Evolutionary conservation across 441 rosid species (phyloP).

Genomic region (Populus hybrid): DNA sequence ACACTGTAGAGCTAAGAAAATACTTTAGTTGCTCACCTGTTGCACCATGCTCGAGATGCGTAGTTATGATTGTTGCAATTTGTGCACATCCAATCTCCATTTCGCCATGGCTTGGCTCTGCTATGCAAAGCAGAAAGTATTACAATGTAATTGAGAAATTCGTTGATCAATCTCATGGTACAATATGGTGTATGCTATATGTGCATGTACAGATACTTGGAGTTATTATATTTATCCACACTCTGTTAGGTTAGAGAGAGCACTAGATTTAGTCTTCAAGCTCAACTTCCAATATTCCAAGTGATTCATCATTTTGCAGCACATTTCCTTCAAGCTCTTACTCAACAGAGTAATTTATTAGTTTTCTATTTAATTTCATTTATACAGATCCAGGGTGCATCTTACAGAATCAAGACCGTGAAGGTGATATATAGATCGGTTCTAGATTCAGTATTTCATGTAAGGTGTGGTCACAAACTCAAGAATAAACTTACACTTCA

Average conservation of each 20-base stretch:
- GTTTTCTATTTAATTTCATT: neutral
- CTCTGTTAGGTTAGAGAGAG: too few species aligned
- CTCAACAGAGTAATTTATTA: neutral
- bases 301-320: neutral
- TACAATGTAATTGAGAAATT: neutral
- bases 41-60: conserved; percentile 79
- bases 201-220: neutral
- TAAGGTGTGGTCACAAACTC: neutral
- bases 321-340: neutral
- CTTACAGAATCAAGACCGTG: neutral
- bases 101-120: conserved; percentile 89
- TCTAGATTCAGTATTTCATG: neutral
- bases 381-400: neutral
- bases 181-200: neutral
- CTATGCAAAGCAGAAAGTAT: conserved; percentile 6
- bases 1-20: neutral
- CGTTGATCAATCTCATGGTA: neutral
- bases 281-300: neutral
- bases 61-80: conserved; percentile 87
- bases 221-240: too few species aligned
- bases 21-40: conserved; percentile 50
- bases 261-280: neutral
- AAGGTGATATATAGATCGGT: neutral
- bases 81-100: conserved; percentile 91
- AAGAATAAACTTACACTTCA: neutral